These are phyloP conservation scores for Olyra latifolia DNA, from an alignment of 176 grass and related monocot genomes.

Conservation along the genomic window DNA sequence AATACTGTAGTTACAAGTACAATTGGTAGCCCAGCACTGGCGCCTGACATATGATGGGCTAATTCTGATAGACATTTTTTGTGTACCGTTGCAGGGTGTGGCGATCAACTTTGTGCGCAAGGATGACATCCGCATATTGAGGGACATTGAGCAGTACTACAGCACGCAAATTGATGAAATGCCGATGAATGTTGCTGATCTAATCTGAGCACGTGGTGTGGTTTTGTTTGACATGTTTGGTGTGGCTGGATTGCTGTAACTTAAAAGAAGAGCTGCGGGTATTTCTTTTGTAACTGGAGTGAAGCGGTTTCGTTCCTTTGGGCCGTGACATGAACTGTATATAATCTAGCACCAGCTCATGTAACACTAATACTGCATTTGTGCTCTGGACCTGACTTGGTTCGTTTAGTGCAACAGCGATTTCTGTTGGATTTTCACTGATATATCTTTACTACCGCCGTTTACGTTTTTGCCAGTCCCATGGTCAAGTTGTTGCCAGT, in stretches of 20 bases:
- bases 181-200: conserved; percentile 98
- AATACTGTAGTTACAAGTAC: not conserved
- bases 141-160: conserved; percentile 98
- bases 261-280: not conserved
- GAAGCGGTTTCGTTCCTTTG: conserved; percentile 1
- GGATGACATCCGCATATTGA: conserved; percentile 93
- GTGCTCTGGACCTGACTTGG: not conserved
- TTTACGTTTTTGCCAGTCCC: too few relatives aligned
- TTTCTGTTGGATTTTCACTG: not conserved
- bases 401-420: not conserved
- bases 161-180: conserved; percentile 99
- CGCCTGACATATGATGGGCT: not conserved
- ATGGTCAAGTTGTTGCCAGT: too few relatives aligned
- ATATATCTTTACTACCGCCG: too few relatives aligned
- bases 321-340: conserved; percentile 30
- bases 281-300: not conserved
- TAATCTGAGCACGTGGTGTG: conserved; percentile 55
- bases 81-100: conserved; percentile 62
- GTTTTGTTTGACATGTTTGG: not conserved
- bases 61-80: not conserved
- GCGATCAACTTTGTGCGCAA: conserved; percentile 97
- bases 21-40: not conserved
- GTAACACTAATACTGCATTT: conserved; percentile 14
- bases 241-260: conserved; percentile 9
- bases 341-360: conserved; percentile 37